phyloP scores from a whole-genome alignment of 768 basidiomycete species.

The Suillus discolor region DNA sequence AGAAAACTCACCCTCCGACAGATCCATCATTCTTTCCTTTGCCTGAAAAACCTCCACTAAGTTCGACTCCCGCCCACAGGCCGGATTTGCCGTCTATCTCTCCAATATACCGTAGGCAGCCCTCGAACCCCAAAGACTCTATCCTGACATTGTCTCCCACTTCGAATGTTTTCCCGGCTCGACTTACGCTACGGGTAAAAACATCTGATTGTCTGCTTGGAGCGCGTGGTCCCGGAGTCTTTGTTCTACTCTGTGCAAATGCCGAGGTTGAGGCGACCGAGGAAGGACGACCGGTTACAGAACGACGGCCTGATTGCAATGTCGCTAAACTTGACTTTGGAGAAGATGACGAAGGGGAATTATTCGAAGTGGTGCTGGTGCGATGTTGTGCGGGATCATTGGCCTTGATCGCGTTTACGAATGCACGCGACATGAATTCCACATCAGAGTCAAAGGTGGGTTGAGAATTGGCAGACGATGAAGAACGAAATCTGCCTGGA shows the following conservation, averaged over 20 bases:
- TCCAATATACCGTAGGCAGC: slow-evolving; percentile 77
- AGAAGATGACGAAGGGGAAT: slow-evolving; percentile 48
- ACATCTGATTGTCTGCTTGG: slow-evolving; percentile 70
- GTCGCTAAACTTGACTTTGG: slow-evolving; percentile 44
- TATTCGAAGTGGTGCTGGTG: slow-evolving; percentile 38
- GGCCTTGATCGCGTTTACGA: slow-evolving; percentile 77
- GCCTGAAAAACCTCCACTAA: slow-evolving; percentile 81
- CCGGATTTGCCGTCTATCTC: slow-evolving; percentile 89
- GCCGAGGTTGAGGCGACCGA: slow-evolving; percentile 64
- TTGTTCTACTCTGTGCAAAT: slow-evolving; percentile 42
- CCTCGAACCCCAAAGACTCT: slow-evolving; percentile 88
- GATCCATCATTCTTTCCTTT: slow-evolving; percentile 96
- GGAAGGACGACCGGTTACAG: slow-evolving; percentile 58
- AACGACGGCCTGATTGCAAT: slow-evolving; percentile 43
- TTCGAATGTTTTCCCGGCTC: slow-evolving; percentile 52
- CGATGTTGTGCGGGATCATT: slow-evolving; percentile 81
- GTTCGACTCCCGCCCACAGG: slow-evolving; percentile 91
- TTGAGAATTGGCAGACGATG: slow-evolving; percentile 50
- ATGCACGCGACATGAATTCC: slow-evolving; percentile 69
- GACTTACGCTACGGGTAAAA: slow-evolving; percentile 47
- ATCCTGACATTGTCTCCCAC: slow-evolving; percentile 85
- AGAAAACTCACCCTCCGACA: slow-evolving; percentile 74
- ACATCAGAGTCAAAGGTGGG: slow-evolving; percentile 41
- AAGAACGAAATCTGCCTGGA: slow-evolving; percentile 69
- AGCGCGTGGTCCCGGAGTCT: slow-evolving; percentile 61